Evolutionary conservation across 1,284 basidiomycete genomes (phyloP).

Genomic region (Rhodotorula sp.): DNA sequence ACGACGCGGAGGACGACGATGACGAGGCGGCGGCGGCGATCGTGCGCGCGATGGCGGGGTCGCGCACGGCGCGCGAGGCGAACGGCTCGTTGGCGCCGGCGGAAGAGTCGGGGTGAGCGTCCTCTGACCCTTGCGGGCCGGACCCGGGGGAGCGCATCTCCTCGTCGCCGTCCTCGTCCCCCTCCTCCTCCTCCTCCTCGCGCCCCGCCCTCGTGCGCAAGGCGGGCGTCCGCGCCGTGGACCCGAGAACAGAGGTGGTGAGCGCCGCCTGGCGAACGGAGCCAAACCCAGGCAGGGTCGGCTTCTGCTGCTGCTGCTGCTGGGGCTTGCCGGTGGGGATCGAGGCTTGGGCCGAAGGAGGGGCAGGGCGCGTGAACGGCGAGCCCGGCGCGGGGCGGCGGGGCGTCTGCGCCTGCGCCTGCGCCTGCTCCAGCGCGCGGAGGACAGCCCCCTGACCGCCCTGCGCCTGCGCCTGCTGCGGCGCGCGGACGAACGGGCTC

Average conservation of each 20-base stretch:
- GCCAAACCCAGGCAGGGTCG: conserved; percentile 27
- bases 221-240: neutral
- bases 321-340: too few species aligned
- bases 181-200: conserved; percentile 5
- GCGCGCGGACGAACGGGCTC: conserved; percentile 31
- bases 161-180: conserved; percentile 8
- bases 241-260: neutral
- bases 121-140: neutral
- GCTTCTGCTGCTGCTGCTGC: conserved; percentile 7
- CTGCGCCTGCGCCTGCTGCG: neutral
- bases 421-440: conserved; percentile 13
- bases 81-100: conserved; percentile 2
- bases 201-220: too few species aligned
- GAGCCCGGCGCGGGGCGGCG: neutral
- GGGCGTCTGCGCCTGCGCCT: neutral
- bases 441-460: neutral
- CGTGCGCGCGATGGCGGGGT: conserved; percentile 12
- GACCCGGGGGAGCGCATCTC: neutral
- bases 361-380: neutral
- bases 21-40: conserved; percentile 12
- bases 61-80: conserved; percentile 2
- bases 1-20: neutral
- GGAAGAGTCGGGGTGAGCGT: neutral
- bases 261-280: conserved; percentile 5
- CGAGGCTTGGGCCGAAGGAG: too few species aligned